Conservation (phyloP, 371 early-diverging fungal species). For the Synchytrium microbalum region DNA sequence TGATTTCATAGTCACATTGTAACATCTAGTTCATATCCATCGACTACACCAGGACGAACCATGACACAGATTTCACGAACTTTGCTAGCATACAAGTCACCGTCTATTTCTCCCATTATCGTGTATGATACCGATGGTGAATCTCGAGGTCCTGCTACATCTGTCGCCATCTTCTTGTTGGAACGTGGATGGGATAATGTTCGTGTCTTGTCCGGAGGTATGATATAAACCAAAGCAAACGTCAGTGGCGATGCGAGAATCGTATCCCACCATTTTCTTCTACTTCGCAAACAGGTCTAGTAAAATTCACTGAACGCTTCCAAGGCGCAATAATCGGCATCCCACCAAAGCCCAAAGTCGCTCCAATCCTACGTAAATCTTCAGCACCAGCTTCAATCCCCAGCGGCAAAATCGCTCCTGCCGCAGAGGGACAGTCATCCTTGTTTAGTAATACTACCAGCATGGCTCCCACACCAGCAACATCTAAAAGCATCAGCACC, state of each 20-base stretch:
- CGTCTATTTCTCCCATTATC: neutral
- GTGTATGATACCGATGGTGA: neutral
- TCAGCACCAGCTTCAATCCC: neutral
- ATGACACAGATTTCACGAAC: neutral
- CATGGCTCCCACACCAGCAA: neutral
- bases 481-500: neutral
- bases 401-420: neutral
- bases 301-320: neutral
- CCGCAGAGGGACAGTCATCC: no score
- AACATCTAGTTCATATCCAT: neutral
- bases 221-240: neutral
- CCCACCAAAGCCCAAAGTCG: neutral
- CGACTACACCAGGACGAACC: neutral
- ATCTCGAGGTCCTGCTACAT: neutral
- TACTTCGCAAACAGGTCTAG: neutral
- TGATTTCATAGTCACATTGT: neutral
- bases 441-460: no score
- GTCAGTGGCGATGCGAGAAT: neutral
- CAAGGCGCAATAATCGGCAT: neutral
- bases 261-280: no score
- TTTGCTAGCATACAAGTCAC: neutral
- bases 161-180: neutral
- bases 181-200: neutral
- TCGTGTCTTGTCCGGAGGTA: neutral
- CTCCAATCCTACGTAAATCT: neutral